These are phyloP conservation scores for Auricularia sp. DNA, from an alignment of 768 basidiomycete species.

Conservation along the genomic window DNA sequence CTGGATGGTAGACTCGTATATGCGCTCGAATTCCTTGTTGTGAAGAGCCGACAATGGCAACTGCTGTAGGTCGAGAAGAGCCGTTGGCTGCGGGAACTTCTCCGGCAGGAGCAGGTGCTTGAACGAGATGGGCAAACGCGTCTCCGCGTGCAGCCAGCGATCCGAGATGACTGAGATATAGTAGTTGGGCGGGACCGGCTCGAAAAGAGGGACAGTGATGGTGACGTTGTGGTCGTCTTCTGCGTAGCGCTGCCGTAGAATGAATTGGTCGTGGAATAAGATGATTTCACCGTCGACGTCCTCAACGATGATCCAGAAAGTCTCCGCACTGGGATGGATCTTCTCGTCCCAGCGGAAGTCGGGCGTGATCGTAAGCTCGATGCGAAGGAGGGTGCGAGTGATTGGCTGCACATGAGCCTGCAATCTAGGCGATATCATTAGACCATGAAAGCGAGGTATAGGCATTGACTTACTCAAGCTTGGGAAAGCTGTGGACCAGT, in stretches of 20 bases:
- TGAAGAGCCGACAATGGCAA: constrained; percentile 85
- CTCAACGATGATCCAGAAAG: constrained; percentile 89
- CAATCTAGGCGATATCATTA: constrained; percentile 34
- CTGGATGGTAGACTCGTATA: constrained; percentile 71
- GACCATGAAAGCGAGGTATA: background rate
- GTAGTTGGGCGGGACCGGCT: constrained; percentile 96
- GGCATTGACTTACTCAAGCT: constrained; percentile 55
- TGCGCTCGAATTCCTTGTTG: constrained; percentile 82
- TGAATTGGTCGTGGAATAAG: constrained; percentile 88
- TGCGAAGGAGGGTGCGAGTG: constrained; percentile 81
- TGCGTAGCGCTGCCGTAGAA: constrained; percentile 84
- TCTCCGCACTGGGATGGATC: constrained; percentile 78
- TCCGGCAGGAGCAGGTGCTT: constrained; percentile 96
- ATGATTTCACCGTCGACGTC: constrained; percentile 96
- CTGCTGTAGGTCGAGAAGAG: constrained; percentile 85
- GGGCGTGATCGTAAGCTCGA: constrained; percentile 90
- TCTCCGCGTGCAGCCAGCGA: constrained; percentile 92
- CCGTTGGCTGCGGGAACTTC: constrained; percentile 88
- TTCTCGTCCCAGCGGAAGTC: constrained; percentile 98
- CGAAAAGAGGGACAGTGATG: constrained; percentile 91
- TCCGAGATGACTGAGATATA: constrained; percentile 93
- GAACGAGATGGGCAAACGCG: constrained; percentile 90
- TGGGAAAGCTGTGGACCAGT: constrained; percentile 93
- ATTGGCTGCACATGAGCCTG: constrained; percentile 96
- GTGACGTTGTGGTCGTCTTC: constrained; percentile 92